Base-by-base conservation (phyloP, 345 rosid species). In the Eucalyptus paniculata region DNA sequence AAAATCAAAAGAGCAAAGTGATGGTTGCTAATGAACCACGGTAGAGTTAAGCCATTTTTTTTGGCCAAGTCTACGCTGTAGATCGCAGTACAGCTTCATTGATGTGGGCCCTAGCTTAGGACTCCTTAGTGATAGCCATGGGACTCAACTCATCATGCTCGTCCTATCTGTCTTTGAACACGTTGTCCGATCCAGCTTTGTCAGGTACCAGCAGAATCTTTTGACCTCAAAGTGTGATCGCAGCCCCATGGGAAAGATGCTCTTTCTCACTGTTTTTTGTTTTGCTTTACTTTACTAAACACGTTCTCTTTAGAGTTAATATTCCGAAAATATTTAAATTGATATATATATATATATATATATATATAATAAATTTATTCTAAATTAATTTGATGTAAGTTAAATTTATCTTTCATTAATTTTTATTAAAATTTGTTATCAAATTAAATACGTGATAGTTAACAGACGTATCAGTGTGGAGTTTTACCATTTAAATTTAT, bases 331-430 rank as follows among this genome's bases (percentile, higher is more conserved):
- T n/a, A 3, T 54, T 1, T 8, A 54, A 54, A 54, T 8, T 19
- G 0, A 54, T 54, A 8, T 8, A 21, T 54, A 23, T 21, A 19
- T n/a, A n/a, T n/a, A n/a, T n/a, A n/a, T n/a, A n/a, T n/a, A 54
- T 54, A 8, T 8, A 21, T 54, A 23, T 21, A 19, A 54, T 21
- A 8, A 54, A 54, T 4, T 21, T 21, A 54, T 54, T 21, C 0
- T 2, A 54, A 54, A 23, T 56, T 23, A 23, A 23, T 56, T 56
- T 23, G 2, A 23, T 56, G 0, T 56, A 21, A 0, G 0, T 2
- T 56, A 56, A 56, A 56, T 2, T 0, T 56, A 23, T 56, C 0
- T 21, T 56, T 56, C 0, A 23, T 56, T 56, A 23, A 23, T 21
- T 56, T 23, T 56, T 4, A 56, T 23, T 53, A 53, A 19, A 18